Base-by-base conservation (phyloP, 495 filamentous ascomycete species). In the Cairneyella variabilis region DNA sequence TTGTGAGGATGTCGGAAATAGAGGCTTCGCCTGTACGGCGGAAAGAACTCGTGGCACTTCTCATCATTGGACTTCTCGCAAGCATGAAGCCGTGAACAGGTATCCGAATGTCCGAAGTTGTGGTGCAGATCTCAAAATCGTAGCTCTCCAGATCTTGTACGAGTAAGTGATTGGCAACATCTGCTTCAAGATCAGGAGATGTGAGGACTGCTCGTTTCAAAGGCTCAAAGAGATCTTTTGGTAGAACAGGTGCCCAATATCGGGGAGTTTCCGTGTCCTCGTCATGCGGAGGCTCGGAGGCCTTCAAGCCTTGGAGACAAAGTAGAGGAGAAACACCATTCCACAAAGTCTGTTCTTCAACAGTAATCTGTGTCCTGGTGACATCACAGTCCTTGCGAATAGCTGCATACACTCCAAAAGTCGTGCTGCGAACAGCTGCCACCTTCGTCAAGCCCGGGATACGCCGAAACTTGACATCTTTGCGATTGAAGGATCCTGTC, bases 381-480 rank as follows among this genome's bases (percentile, higher is more conserved):
- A 97, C 79, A 61, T 93, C 84, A 54, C 83, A 89, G 50, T 97
- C 93, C 56, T 83, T 85, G 18, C 93, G 87, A 30, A 95, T 77
- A 3, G 89, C 93, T 17, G 90, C 88, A 74, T 88, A 97, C 6
- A 89, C 87, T 3, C 93, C 93, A 70, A 84, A 95, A 2, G 83
- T 77, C 16, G 91, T 97, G 39, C 90, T 91, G 59, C 90, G 78
- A 2, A 97, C 91, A 25, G 86, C 83, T 17, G 84, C 76, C 5
- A 92, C 86, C 22, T 88, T 81, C 1, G 90, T 97, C 30, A 98
- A 76, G 40, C 86, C 88, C 3, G 95, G 85, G 18, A 98, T 83
- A 22, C 93, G 82, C 59, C 87, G 83, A 61, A 96, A 97, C 58
- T 97, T 97, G 71, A 89, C 96, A 58, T 96, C 89, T 57, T 88